Base-by-base conservation (phyloP, 2,329 filamentous ascomycete genomes). In the Calonectria naviculata region DNA sequence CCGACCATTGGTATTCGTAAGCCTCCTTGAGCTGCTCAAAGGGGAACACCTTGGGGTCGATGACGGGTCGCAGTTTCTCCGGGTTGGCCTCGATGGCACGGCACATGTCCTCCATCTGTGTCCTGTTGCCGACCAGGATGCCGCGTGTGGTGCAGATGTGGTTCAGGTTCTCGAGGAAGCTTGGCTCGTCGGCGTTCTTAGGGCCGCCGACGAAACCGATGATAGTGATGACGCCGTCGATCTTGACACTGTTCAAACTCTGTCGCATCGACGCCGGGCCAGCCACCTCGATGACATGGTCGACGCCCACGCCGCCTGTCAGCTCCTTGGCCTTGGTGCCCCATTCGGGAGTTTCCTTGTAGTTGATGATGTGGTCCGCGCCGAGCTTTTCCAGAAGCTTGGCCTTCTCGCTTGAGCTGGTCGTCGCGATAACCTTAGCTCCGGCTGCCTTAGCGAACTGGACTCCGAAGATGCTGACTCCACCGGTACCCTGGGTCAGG, bases 401-500 rank as follows among this genome's bases (percentile, higher is more conserved):
- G 36, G 79, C 84, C 80, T 88, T 88, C n/a, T 82, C 84, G 34
- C 78, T 77, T 10, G 85, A 85, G 24, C 83, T 84, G 0, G 87
- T 89, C 3, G 87, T 88, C 36, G 86, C 85, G 65, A 88, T 86
- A 71, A 88, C 86, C 10, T 73, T 84, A 7, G 86, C 86, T 52
- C 87, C 86, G 5, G 84, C 85, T 1, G 85, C 85, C 77, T 86
- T 87, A 65, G 87, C 87, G 73, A 88, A 87, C 82, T 88, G 92
- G n/a, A 93, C 80, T 4, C 88, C 92, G 70, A 93, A 93, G 71
- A 93, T 86, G 72, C 87, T 89, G 9, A 94, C 92, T 69, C 92
- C 92, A 24, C 92, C 92, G 0, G 91, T 93, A n/a, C 92, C 92
- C 81, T 93, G 91, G 1, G 91, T 91, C 38, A 94, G 85, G 4